Base-by-base conservation (phyloP, 768 basidiomycete species). In the Lactarius trivialis region DNA sequence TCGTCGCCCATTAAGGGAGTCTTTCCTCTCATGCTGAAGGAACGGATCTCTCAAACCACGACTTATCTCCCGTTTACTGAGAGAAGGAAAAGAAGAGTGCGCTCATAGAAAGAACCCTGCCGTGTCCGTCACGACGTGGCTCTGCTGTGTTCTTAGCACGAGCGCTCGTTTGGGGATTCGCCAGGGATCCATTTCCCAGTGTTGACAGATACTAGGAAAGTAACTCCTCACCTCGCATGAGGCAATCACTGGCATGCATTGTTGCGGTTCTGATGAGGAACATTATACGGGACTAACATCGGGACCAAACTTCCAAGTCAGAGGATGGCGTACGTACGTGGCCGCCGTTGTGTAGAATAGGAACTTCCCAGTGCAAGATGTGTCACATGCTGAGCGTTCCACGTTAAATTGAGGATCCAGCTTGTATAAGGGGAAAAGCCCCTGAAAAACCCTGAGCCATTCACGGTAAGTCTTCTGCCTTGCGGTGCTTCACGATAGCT, bases 391-490 rank as follows among this genome's bases (percentile, higher is more conserved):
- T 26, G 37, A n/a, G 32, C 49, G 37, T 55, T 37, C 37, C 49
- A 52, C 19, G 26, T 45, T 58, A 17, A 56, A 43, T 52, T 52
- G 50, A 56, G 55, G 43, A 45, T 21, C 32, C 39, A n/a, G 36
- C 24, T n/a, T 57, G 37, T 3, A 4, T 49, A 7, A 24, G 7
- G 36, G 34, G 49, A 9, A 51, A 52, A 41, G 12, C 45, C 33
- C 28, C 15, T 56, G 21, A 50, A 43, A 56, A 41, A 6, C 56
- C 19, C 33, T n/a, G 28, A 43, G 12, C 49, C 49, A 17, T 37
- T 56, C 34, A 11, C 12, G 7, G 60, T 21, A 26, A 39, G 30
- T 37, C 30, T 17, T 49, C 45, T 11, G 50, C 50, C 11, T 32
- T 36, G 41, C 26, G 15, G 41, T 43, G n/a, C 7, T 24, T 32